A percentile compares a stretch with the other conserved stretches of the same genome.
These are phyloP conservation scores for Lentinula boryana DNA, from an alignment of 768 basidiomycete genomes.

Conservation along the genomic window DNA sequence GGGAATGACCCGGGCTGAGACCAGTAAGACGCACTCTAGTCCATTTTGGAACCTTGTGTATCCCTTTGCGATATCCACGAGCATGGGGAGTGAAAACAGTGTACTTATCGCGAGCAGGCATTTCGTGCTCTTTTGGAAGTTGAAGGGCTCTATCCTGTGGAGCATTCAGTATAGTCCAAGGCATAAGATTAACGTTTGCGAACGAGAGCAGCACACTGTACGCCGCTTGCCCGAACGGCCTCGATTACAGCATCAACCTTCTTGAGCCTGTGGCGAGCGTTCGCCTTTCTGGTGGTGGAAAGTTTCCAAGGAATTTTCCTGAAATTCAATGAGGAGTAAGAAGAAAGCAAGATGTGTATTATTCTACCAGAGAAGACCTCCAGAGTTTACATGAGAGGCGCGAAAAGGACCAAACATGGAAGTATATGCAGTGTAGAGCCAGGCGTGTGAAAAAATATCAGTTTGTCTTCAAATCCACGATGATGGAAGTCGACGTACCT, in stretches of 20 bases:
- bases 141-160: slow-evolving; percentile 64
- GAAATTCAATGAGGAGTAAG: slow-evolving; percentile 8
- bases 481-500: slow-evolving; percentile 32
- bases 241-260: slow-evolving; percentile 92
- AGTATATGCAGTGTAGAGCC: not conserved
- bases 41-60: slow-evolving; percentile 98
- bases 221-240: slow-evolving; percentile 75
- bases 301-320: slow-evolving; percentile 97
- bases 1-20: not conserved
- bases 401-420: slow-evolving; percentile 86
- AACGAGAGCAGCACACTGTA: slow-evolving; percentile 73
- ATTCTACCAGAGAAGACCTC: slow-evolving; percentile 80
- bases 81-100: slow-evolving; percentile 73
- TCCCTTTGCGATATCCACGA: slow-evolving; percentile 84
- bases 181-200: slow-evolving; percentile 20
- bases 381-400: slow-evolving; percentile 53
- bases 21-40: slow-evolving; percentile 60
- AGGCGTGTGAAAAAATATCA: slow-evolving; percentile 12
- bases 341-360: not conserved
- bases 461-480: slow-evolving; percentile 12
- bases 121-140: slow-evolving; percentile 90
- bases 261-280: slow-evolving; percentile 83
- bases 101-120: slow-evolving; percentile 92
- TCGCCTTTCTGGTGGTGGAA: slow-evolving; percentile 87
- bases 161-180: not conserved